Evolutionary conservation across 495 filamentous ascomycete genomes (phyloP).

Genomic region (Penicillium lividum): DNA sequence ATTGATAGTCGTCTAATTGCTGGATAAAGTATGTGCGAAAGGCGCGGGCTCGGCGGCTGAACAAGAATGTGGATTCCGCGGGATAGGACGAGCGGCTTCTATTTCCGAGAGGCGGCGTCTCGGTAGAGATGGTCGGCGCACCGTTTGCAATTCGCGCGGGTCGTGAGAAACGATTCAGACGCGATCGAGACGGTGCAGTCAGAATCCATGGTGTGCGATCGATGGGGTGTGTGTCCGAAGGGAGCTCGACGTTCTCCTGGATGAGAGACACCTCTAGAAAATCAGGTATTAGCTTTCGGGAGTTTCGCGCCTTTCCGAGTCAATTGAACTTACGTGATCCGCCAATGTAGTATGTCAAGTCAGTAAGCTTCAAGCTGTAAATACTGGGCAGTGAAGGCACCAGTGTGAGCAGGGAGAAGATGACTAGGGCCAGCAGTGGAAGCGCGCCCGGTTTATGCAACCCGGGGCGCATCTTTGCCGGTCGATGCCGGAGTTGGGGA

Average conservation of each 20-base stretch:
- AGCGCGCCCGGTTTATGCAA: slow-evolving; percentile 42
- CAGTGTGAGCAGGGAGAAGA: slow-evolving; percentile 41
- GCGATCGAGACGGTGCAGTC: slow-evolving; percentile 16
- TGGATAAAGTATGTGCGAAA: slow-evolving; percentile 38
- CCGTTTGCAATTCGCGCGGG: slow-evolving; percentile 13
- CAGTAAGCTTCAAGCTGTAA: slow-evolving; percentile 32
- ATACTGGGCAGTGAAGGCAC: slow-evolving; percentile 38
- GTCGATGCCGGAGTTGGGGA: not conserved
- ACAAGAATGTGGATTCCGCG: slow-evolving; percentile 30
- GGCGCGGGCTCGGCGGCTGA: slow-evolving; percentile 36
- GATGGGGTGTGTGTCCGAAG: slow-evolving; percentile 9
- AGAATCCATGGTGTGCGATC: slow-evolving; percentile 21
- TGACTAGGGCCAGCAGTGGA: slow-evolving; percentile 39
- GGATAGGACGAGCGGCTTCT: slow-evolving; percentile 20
- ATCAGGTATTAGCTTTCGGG: not conserved
- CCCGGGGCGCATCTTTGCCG: slow-evolving; percentile 40
- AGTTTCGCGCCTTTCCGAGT: not conserved
- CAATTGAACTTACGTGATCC: slow-evolving; percentile 31
- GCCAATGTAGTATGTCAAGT: slow-evolving; percentile 28
- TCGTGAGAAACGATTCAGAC: slow-evolving; percentile 16
- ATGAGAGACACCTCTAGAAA: slow-evolving; percentile 26
- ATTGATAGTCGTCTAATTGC: slow-evolving; percentile 33
- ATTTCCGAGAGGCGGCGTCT: slow-evolving; percentile 25
- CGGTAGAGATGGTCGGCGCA: slow-evolving; percentile 15
- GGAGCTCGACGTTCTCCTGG: slow-evolving; percentile 19